Percentiles rank a stretch among this genome's conserved stretches.
phyloP scores from a whole-genome alignment of 2,329 filamentous ascomycete genomes.

The Fusarium sp. region DNA sequence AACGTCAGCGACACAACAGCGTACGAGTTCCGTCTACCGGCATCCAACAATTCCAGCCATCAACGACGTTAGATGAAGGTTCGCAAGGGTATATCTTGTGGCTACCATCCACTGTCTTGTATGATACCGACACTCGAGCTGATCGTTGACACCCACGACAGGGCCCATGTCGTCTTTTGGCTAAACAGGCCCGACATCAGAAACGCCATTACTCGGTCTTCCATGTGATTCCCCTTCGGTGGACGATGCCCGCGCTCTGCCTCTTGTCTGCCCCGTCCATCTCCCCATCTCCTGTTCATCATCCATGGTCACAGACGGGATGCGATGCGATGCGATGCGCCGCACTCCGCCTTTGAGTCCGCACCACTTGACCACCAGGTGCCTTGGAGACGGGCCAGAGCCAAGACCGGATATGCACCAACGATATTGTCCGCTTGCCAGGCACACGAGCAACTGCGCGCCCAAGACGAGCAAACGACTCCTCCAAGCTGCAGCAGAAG shows the following conservation, averaged over 20 bases:
- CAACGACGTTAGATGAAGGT: conserved; percentile 18
- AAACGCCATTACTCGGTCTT: conserved; percentile 16
- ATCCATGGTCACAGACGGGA: no score
- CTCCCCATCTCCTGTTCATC: neutral
- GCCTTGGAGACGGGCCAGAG: neutral
- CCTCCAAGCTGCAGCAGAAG: conserved; percentile 15
- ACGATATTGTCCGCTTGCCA: conserved; percentile 8
- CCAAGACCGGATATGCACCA: neutral
- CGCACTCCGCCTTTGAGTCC: conserved; percentile 1
- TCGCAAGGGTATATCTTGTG: conserved; percentile 7
- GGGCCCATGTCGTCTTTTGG: conserved; percentile 5
- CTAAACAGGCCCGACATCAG: conserved; percentile 2
- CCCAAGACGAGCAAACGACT: conserved; percentile 6
- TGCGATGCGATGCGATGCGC: conserved; percentile 2
- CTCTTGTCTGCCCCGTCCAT: no score
- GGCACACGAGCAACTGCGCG: conserved; percentile 14
- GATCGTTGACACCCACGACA: neutral
- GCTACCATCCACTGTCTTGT: conserved; percentile 14
- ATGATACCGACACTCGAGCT: conserved; percentile 6
- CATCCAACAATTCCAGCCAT: conserved; percentile 43
- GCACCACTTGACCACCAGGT: neutral
- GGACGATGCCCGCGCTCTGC: neutral
- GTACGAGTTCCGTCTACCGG: conserved; percentile 35
- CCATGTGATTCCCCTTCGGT: conserved; percentile 10
- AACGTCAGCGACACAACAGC: conserved; percentile 29